phyloP scores from a whole-genome alignment of 805 yeast species.

The Starmerella roubikii region DNA sequence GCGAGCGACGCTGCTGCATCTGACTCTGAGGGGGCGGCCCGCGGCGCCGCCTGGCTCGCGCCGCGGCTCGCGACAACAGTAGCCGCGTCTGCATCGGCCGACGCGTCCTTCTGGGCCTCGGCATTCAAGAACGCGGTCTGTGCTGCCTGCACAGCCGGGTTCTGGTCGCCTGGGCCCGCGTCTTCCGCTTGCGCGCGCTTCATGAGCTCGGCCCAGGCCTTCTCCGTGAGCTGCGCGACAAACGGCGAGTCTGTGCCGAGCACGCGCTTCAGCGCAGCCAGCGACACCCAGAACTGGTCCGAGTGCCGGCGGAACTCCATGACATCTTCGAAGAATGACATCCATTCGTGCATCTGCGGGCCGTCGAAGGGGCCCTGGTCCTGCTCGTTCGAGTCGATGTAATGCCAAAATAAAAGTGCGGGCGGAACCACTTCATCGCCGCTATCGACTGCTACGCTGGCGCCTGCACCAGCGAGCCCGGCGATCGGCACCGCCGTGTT shows the following conservation, averaged over 20 bases:
- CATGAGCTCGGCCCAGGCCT: conserved; percentile 14
- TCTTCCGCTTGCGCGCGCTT: not conserved
- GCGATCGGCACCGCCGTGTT: not conserved
- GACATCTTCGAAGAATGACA: conserved; percentile 33
- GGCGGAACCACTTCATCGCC: conserved; percentile 1
- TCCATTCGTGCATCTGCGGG: conserved; percentile 64
- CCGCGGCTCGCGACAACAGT: no score
- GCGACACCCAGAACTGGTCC: conserved; percentile 36
- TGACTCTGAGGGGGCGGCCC: no score
- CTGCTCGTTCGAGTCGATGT: conserved; percentile 53
- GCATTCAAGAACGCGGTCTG: no score
- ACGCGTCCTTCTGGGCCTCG: no score
- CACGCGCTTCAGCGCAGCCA: conserved; percentile 39
- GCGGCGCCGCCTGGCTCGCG: no score
- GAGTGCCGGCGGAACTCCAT: conserved; percentile 47
- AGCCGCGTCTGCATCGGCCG: no score
- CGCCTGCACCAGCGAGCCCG: not conserved
- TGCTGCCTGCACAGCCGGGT: no score
- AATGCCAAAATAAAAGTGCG: conserved; percentile 39
- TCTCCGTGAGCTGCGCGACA: conserved; percentile 21
- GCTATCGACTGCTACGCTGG: not conserved
- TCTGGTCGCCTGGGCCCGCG: no score
- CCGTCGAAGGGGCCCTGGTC: conserved; percentile 79
- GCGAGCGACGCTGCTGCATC: no score
- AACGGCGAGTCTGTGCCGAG: conserved; percentile 51